These are phyloP conservation scores for Polygonum aviculare DNA, from an alignment of 148 eudicot genomes.

Conservation along the genomic window DNA sequence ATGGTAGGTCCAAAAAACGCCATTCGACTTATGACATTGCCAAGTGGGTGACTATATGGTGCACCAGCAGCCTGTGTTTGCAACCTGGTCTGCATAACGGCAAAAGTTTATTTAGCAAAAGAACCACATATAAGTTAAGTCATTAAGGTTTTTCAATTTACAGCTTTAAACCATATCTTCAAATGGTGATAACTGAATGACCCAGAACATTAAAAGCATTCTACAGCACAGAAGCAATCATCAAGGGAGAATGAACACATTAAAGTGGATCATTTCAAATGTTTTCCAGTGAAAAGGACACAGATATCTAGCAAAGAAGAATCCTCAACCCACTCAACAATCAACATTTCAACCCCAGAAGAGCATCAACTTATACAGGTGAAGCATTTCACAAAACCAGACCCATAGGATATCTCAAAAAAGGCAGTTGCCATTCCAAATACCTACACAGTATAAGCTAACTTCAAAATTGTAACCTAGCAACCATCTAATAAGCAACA, in stretches of 20 bases:
- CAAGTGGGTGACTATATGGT: constrained; percentile 74
- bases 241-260: neutral
- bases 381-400: neutral
- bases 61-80: constrained; percentile 99
- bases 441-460: neutral
- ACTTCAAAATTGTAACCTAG: neutral
- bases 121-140: neutral
- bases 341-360: too few relatives aligned
- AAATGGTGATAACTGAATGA: neutral
- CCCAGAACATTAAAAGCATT: neutral
- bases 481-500: neutral
- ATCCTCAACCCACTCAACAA: neutral
- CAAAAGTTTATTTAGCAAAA: neutral
- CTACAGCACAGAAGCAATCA: neutral
- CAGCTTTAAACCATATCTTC: neutral
- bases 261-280: neutral
- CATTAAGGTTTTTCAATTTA: neutral
- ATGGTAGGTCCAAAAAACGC: constrained; percentile 86
- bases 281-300: neutral
- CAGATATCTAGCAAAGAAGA: neutral
- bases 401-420: neutral
- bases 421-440: neutral
- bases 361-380: neutral
- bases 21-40: constrained; percentile 76
- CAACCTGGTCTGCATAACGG: constrained; percentile 64